Evolutionary conservation across 1,284 basidiomycete genomes (phyloP), one percentile per base, ranked within the genome.

Genomic region (Papiliotrema terrestris): DNA sequence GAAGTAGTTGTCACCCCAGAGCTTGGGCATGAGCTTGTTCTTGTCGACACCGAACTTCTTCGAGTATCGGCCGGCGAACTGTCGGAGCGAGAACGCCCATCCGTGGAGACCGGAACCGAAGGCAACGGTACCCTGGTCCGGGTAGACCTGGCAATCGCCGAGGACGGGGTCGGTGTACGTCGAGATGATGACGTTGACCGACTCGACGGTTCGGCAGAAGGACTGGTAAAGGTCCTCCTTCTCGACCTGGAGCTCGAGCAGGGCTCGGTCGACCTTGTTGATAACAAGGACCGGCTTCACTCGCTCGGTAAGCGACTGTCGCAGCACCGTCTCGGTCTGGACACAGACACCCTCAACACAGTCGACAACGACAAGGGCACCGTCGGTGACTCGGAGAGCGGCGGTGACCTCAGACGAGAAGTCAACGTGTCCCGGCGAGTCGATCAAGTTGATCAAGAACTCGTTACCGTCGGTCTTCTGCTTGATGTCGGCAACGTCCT

Each of bases 1-100:
- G 85, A 98, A 98, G 83, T 82, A 98, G 84, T 98, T 98, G 84
- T 99, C 96, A 58, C 96, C 96, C 96, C 96, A 98, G 55, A 98
- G 87, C 82, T 91, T 96, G 70, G 77, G 73, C 89, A 98, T 96
- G 86, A 98, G 92, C 84, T 98, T 98, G 63, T 89, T 87, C 82
- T 94, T 95, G 82, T 95, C 91, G 48, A 98, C 94, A 86, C 94
- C 94, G 75, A 98, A 98, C 81, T 94, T 98, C 85, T 98, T 98
- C 65, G 91, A 84, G 81, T 98, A 99, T 60, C 95, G 89, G 69
- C 77, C 77, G 62, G 96, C 92, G 78, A 99, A 99, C 78, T 98
- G 91, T 74, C 93, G 90, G 75, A 99, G 91, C 63, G 94, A 95
- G 85, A 99, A 98, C 59, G 88, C 93, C 96, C 96, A 99, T 74